These are phyloP conservation scores for Vigna trinervia DNA, from an alignment of 306 rosid genomes.

Conservation along the genomic window DNA sequence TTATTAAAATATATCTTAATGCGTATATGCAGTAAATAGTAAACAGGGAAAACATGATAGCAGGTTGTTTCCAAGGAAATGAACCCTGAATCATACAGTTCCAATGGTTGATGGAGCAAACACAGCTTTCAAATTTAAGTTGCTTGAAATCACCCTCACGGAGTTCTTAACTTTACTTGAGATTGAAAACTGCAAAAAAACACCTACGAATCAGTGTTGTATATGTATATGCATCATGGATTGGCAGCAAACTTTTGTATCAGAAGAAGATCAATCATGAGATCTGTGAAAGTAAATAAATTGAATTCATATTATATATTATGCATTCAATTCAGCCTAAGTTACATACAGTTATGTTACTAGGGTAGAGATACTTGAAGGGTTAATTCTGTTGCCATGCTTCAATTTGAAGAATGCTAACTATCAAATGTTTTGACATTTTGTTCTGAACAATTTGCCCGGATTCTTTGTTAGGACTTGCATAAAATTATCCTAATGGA, in stretches of 20 bases:
- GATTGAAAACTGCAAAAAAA: slow-evolving; percentile 48
- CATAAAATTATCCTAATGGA: background rate
- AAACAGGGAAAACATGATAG: slow-evolving; percentile 25
- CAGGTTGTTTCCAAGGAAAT: slow-evolving; percentile 6
- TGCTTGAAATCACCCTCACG: slow-evolving; percentile 39
- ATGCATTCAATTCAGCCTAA: background rate
- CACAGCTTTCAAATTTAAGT: slow-evolving; percentile 66
- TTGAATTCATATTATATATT: background rate
- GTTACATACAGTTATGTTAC: background rate
- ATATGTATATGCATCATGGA: background rate
- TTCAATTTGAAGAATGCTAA: background rate
- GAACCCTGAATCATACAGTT: slow-evolving; percentile 59
- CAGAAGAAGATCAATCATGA: slow-evolving; percentile 1
- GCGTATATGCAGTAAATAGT: background rate
- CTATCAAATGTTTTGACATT: background rate
- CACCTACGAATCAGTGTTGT: background rate
- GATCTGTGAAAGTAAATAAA: background rate
- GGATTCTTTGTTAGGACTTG: background rate
- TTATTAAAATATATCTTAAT: background rate
- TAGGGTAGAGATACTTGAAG: background rate
- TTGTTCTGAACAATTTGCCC: background rate
- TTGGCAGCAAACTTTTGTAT: background rate
- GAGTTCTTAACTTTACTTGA: slow-evolving; percentile 43
- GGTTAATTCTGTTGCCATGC: background rate
- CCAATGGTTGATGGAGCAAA: slow-evolving; percentile 85